phyloP scores from a whole-genome alignment of 305 asterid species.

The Fraxinus sp. region DNA sequence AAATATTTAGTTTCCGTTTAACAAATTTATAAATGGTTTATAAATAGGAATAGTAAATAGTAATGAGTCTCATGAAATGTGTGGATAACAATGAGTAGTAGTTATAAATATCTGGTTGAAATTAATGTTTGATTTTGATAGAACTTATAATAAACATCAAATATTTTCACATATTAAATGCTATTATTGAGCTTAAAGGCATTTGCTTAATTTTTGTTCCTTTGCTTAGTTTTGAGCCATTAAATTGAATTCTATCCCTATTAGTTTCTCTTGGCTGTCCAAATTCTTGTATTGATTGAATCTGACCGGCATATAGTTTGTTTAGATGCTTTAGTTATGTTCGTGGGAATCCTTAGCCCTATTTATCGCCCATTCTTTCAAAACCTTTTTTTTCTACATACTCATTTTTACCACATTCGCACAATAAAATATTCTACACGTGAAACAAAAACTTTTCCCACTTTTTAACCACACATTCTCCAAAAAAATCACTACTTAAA shows the following conservation, averaged over 20 bases:
- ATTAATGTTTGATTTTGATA: neutral
- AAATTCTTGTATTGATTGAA: neutral
- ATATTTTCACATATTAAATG: neutral
- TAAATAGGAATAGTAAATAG: neutral
- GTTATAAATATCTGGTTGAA: too few relatives aligned
- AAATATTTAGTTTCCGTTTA: neutral
- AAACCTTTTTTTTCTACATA: too few relatives aligned
- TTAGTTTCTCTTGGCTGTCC: neutral
- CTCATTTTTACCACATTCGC: too few relatives aligned
- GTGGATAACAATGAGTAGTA: neutral
- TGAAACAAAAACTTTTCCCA: too few relatives aligned
- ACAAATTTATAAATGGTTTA: neutral
- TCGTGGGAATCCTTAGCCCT: neutral
- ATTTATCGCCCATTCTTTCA: too few relatives aligned
- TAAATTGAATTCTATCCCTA: neutral
- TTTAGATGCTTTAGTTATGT: neutral
- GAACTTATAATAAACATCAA: neutral
- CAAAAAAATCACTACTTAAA: too few relatives aligned
- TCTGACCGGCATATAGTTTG: neutral
- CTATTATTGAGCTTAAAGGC: neutral
- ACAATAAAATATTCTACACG: too few relatives aligned
- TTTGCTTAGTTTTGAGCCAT: neutral
- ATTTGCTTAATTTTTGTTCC: neutral
- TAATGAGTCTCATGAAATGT: neutral
- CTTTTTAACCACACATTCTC: too few relatives aligned